phyloP scores from a whole-genome alignment of 768 basidiomycete species.

The Mycena albidolilacea region DNA sequence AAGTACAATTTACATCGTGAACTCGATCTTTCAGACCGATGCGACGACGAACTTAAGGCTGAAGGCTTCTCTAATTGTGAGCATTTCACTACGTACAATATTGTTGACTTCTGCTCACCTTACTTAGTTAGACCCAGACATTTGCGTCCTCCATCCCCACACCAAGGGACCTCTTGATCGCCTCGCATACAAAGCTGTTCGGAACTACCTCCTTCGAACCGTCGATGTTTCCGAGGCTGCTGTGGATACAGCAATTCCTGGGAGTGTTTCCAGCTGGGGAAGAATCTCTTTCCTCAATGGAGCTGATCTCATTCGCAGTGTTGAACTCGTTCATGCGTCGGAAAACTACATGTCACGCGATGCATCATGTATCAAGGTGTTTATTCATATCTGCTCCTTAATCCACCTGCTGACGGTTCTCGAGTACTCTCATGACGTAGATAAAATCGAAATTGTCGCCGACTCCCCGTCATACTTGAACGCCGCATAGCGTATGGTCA shows the following conservation, averaged over 20 bases:
- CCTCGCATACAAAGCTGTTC: neutral
- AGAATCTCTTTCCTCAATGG: constrained; percentile 26
- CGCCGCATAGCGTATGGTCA: constrained; percentile 30
- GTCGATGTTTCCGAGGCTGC: neutral
- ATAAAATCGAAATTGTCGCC: constrained; percentile 18
- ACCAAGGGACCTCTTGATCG: neutral
- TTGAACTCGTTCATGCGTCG: constrained; percentile 4
- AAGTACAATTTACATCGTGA: constrained; percentile 6
- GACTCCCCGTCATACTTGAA: constrained; percentile 17
- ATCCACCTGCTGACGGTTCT: neutral
- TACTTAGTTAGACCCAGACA: constrained; percentile 21
- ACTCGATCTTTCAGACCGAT: constrained; percentile 18
- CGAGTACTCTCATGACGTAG: constrained; percentile 25
- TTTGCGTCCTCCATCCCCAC: constrained; percentile 17
- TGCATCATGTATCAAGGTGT: constrained; percentile 28
- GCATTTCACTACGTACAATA: too few relatives aligned
- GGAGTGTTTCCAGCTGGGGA: constrained; percentile 19
- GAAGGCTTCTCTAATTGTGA: neutral
- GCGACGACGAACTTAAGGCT: neutral
- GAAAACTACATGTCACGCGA: constrained; percentile 22
- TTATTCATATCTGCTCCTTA: too few relatives aligned
- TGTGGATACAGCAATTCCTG: neutral
- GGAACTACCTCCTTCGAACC: constrained; percentile 18
- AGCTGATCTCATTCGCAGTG: constrained; percentile 19
- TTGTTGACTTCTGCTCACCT: neutral